Conservation (phyloP, 2,329 filamentous ascomycete genomes). For the Alternaria solani region DNA sequence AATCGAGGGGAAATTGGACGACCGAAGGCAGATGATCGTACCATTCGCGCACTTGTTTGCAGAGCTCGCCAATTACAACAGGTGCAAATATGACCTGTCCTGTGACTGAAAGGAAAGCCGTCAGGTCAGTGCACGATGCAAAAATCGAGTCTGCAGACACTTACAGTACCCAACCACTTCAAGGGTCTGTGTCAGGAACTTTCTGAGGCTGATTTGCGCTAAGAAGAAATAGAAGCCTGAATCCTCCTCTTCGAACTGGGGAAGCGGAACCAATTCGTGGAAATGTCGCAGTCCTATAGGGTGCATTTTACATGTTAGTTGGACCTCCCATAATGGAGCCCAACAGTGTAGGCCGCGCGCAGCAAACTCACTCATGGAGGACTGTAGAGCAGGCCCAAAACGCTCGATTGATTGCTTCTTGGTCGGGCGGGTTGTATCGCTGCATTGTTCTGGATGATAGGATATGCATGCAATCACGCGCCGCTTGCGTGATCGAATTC, state of each 20-base stretch:
- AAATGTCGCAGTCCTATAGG: conserved; percentile 40
- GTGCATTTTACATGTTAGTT: conserved; percentile 34
- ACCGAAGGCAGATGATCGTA: conserved; percentile 36
- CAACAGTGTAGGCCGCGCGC: neutral
- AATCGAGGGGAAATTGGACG: conserved; percentile 34
- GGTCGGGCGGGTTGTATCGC: conserved; percentile 25
- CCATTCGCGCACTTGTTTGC: conserved; percentile 39
- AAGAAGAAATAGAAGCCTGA: conserved; percentile 40
- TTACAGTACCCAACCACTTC: conserved; percentile 39
- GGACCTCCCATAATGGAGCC: neutral
- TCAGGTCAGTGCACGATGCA: neutral
- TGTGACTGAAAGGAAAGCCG: conserved; percentile 9
- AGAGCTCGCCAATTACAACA: conserved; percentile 33
- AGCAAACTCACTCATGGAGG: conserved; percentile 26
- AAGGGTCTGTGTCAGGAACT: conserved; percentile 37
- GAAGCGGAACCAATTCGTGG: conserved; percentile 40
- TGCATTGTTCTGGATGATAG: conserved; percentile 27
- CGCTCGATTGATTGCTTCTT: conserved; percentile 36
- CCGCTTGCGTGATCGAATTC: conserved; percentile 36
- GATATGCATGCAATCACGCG: conserved; percentile 31
- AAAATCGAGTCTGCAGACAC: neutral
- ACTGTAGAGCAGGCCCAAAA: conserved; percentile 40
- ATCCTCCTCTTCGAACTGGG: conserved; percentile 36
- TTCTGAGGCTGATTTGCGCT: conserved; percentile 38
- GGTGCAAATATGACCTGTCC: conserved; percentile 39